These are phyloP conservation scores for Fusarium camptoceras DNA, from an alignment of 2,329 filamentous ascomycete genomes.

Conservation along the genomic window DNA sequence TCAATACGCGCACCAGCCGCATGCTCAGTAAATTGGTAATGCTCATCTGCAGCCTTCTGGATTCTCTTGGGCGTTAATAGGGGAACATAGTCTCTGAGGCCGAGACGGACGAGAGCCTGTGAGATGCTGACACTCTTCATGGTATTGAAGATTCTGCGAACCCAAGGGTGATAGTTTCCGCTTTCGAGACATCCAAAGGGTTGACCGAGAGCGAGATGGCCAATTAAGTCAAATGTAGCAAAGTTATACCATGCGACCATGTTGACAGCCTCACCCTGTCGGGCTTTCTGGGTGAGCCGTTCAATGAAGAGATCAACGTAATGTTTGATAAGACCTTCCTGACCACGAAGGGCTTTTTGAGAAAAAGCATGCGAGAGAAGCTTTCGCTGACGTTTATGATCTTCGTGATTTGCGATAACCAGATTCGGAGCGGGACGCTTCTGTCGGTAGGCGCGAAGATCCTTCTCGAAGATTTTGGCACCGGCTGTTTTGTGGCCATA, in stretches of 20 bases:
- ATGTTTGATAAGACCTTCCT: neutral
- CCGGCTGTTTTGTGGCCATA: slow-evolving; percentile 1
- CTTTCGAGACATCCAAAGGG: slow-evolving; percentile 11
- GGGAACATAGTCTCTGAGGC: neutral
- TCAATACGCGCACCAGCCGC: neutral
- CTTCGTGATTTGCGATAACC: neutral
- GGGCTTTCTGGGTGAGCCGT: neutral
- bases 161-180: slow-evolving; percentile 14
- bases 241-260: slow-evolving; percentile 21
- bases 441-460: slow-evolving; percentile 5
- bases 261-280: neutral
- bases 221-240: slow-evolving; percentile 8
- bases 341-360: neutral
- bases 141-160: neutral
- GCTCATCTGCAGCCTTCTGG: neutral
- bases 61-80: neutral
- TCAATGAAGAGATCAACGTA: neutral
- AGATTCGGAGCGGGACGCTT: neutral
- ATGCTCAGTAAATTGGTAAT: slow-evolving; percentile 5
- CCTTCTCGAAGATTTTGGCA: neutral
- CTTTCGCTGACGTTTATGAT: slow-evolving; percentile 12
- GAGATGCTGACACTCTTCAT: neutral
- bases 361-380: slow-evolving; percentile 16
- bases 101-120: neutral
- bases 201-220: slow-evolving; percentile 1